phyloP scores from a whole-genome alignment of 345 rosid species.

The Linum trigynum region DNA sequence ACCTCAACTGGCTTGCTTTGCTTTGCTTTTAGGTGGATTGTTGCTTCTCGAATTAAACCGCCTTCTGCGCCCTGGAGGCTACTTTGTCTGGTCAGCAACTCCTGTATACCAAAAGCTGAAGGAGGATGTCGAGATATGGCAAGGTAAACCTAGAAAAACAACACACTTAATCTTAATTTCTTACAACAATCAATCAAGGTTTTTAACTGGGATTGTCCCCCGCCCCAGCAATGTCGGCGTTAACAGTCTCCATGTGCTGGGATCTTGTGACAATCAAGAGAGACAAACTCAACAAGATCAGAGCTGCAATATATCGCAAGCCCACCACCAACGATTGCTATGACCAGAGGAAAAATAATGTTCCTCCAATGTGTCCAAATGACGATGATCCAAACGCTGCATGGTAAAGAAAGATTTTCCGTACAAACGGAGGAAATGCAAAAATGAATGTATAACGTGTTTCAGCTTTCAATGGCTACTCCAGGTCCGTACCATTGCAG shows the following conservation, averaged over 20 bases:
- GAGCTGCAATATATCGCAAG: conserved; percentile 72
- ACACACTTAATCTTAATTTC: not conserved
- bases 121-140: conserved; percentile 80
- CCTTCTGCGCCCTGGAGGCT: conserved; percentile 83
- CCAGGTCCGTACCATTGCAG: conserved; percentile 82
- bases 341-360: conserved; percentile 46
- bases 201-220: conserved; percentile 7
- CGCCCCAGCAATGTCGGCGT: conserved; percentile 52
- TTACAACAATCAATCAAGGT: not conserved
- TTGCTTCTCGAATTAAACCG: conserved; percentile 84
- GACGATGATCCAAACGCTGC: conserved; percentile 84
- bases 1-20: not conserved
- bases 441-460: not conserved
- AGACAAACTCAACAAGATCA: conserved; percentile 62
- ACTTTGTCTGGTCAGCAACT: conserved; percentile 95
- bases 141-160: conserved; percentile 31
- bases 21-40: conserved; percentile 38
- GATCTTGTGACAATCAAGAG: conserved; percentile 73
- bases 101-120: conserved; percentile 70
- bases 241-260: conserved; percentile 78
- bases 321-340: conserved; percentile 74
- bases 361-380: conserved; percentile 62
- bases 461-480: conserved; percentile 5
- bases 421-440: not conserved
- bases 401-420: conserved; percentile 33